phyloP scores from a whole-genome alignment of 345 rosid genomes.

The Populus euphratica region DNA sequence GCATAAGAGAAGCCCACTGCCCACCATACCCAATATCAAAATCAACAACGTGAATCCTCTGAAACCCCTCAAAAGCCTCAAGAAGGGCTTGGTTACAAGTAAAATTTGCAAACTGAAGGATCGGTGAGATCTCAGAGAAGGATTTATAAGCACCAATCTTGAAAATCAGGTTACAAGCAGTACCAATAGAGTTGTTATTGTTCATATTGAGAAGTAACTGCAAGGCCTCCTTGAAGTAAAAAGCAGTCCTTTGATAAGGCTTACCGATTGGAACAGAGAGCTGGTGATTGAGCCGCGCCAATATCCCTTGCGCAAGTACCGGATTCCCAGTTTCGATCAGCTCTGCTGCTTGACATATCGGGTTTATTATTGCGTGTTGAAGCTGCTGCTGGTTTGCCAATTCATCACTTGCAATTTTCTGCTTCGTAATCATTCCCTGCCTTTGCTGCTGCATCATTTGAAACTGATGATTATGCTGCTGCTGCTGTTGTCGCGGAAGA shows the following conservation, averaged over 20 bases:
- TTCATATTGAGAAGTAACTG: slow-evolving; percentile 45
- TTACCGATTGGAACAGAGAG: slow-evolving; percentile 65
- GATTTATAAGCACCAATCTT: slow-evolving; percentile 79
- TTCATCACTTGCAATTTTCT: slow-evolving; percentile 40
- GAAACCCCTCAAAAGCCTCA: slow-evolving; percentile 55
- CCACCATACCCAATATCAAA: slow-evolving; percentile 87
- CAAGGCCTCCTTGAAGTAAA: slow-evolving; percentile 71
- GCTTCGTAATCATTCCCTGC: slow-evolving; percentile 27
- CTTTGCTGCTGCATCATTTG: slow-evolving; percentile 37
- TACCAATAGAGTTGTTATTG: slow-evolving; percentile 10
- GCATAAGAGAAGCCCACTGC: slow-evolving; percentile 94
- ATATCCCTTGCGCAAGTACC: slow-evolving; percentile 98
- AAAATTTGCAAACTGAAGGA: slow-evolving; percentile 78
- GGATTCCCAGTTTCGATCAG: slow-evolving; percentile 72
- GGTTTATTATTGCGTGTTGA: slow-evolving; percentile 66
- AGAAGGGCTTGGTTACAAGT: slow-evolving; percentile 84
- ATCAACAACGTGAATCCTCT: slow-evolving; percentile 72
- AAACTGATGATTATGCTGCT: slow-evolving; percentile 18
- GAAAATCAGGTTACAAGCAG: slow-evolving; percentile 48
- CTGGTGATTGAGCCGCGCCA: slow-evolving; percentile 99
- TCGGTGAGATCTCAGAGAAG: slow-evolving; percentile 85
- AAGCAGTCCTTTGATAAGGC: slow-evolving; percentile 81
- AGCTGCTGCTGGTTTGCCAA: slow-evolving; percentile 63
- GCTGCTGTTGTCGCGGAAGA: slow-evolving; percentile 37
- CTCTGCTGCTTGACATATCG: slow-evolving; percentile 82